Evolutionary conservation across 1,139 yeast genomes (phyloP), one percentile per base, ranked within the genome.

Genomic region (Suhomyces anneliseae): DNA sequence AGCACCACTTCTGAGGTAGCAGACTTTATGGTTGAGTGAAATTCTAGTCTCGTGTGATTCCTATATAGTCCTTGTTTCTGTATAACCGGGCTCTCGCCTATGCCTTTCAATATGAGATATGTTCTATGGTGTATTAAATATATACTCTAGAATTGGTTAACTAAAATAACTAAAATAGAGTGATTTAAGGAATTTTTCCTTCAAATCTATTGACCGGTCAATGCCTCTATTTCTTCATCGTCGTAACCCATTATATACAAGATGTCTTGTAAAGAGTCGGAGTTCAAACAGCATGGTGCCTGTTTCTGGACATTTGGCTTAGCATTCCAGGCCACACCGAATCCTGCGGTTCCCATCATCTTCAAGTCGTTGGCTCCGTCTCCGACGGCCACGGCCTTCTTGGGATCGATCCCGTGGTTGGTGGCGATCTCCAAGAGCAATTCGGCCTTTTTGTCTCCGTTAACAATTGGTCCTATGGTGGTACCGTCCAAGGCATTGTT

Each of bases 321-420:
- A 14, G 99, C 99, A 63, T 90, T 87, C 95, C 97, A 95, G 0
- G 99, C 99, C 49, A 95, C 77, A 15, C 99, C 99, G 64, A 83
- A 88, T 0, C 99, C 98, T 2, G 97, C 97, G 15, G 70, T 82
- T 4, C 75, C 79, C 98, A 95, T 93, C 92, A 95, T 95, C 38
- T 81, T 81, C 62, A 95, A 74, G 67, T 95, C 99, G 60, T 95
- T 95, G 27, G 98, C 96, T 32, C 99, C 99, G 64, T 95, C 99
- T 31, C 99, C 99, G 35, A 95, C 89, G 36, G 98, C 98, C 42
- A 89, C 85, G 0, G 85, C 82, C 14, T 76, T 64, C 38, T 66
- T 68, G 4, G 86, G 70, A 27, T 81, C 81, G 32, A 92, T 76
- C 4, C 68, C 67, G 54, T 88, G 90, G 46, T 77, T 78, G 3